Percentiles rank a stretch among this genome's conserved stretches.
Conservation (phyloP, 2,329 filamentous ascomycete genomes). For the Ophiobolus disseminans region DNA sequence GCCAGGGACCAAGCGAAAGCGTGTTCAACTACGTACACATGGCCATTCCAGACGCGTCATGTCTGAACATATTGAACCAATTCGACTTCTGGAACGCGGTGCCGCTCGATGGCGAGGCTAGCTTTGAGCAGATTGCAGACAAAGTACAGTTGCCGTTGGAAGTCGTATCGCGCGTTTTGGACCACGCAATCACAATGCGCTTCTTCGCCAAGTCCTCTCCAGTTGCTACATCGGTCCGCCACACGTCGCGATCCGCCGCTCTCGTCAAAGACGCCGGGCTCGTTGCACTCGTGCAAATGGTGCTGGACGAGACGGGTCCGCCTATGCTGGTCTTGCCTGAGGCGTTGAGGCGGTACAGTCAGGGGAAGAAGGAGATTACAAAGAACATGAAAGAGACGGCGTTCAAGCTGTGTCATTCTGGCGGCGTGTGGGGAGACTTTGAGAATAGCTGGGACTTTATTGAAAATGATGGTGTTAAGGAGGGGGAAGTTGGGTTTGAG, state of each 20-base stretch:
- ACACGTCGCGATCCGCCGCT: slow-evolving; percentile 40
- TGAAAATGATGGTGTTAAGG: slow-evolving; percentile 36
- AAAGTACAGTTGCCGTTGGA: slow-evolving; percentile 34
- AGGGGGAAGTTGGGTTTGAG: slow-evolving; percentile 18
- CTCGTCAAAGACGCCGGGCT: slow-evolving; percentile 35
- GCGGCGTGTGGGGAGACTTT: slow-evolving; percentile 31
- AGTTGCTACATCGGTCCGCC: slow-evolving; percentile 21
- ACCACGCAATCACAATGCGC: slow-evolving; percentile 45
- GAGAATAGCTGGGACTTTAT: slow-evolving; percentile 38
- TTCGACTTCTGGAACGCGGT: slow-evolving; percentile 63
- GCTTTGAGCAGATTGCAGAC: slow-evolving; percentile 41
- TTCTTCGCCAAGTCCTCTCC: slow-evolving; percentile 41
- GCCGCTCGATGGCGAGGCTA: slow-evolving; percentile 56
- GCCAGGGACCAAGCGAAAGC: slow-evolving; percentile 59
- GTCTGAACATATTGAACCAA: slow-evolving; percentile 58
- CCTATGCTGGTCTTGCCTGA: slow-evolving; percentile 40
- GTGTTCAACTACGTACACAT: slow-evolving; percentile 51
- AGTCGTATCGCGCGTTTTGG: slow-evolving; percentile 40
- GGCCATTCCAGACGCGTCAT: slow-evolving; percentile 54
- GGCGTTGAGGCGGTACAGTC: slow-evolving; percentile 33
- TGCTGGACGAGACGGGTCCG: slow-evolving; percentile 32
- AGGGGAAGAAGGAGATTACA: slow-evolving; percentile 31
- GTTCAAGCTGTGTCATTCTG: slow-evolving; percentile 38
- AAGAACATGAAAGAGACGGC: slow-evolving; percentile 35
- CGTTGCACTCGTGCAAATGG: slow-evolving; percentile 32